Evolutionary conservation across 768 basidiomycete genomes (phyloP).

Genomic region (Trametes punicea): DNA sequence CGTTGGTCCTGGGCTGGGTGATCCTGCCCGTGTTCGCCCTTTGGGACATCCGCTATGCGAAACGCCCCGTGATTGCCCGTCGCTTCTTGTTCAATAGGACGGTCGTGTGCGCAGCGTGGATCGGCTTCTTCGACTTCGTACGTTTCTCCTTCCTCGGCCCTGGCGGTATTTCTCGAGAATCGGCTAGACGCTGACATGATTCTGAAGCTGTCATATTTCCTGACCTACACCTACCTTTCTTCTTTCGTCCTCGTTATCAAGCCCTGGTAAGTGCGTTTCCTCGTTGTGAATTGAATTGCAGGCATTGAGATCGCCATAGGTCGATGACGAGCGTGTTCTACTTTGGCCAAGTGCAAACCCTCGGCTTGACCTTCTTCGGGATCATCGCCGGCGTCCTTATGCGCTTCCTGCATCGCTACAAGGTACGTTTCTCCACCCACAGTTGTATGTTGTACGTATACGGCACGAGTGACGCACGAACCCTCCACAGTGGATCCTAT

Average conservation of each 20-base stretch:
- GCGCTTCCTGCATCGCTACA: conserved; percentile 44
- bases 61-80: conserved; percentile 33
- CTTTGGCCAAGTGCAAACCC: conserved; percentile 39
- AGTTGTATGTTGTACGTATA: background rate
- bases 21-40: conserved; percentile 27
- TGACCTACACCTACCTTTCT: conserved; percentile 72
- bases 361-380: conserved; percentile 45
- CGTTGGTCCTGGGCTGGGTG: conserved; percentile 29
- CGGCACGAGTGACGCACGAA: background rate
- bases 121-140: conserved; percentile 28
- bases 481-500: conserved; percentile 32
- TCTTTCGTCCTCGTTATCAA: conserved; percentile 50
- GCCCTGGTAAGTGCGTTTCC: conserved; percentile 22
- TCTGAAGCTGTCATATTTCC: conserved; percentile 53
- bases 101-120: conserved; percentile 29
- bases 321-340: conserved; percentile 35
- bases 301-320: conserved; percentile 5
- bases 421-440: conserved; percentile 21
- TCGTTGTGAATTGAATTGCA: conserved; percentile 39
- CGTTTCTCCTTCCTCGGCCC: background rate
- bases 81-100: conserved; percentile 33
- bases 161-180: conserved; percentile 7
- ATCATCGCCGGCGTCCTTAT: conserved; percentile 47
- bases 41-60: conserved; percentile 33
- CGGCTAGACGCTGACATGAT: no score